These are phyloP conservation scores for Halocafeteria seosinensis DNA, from an alignment of 108 stramenopile species.

Conservation along the genomic window DNA sequence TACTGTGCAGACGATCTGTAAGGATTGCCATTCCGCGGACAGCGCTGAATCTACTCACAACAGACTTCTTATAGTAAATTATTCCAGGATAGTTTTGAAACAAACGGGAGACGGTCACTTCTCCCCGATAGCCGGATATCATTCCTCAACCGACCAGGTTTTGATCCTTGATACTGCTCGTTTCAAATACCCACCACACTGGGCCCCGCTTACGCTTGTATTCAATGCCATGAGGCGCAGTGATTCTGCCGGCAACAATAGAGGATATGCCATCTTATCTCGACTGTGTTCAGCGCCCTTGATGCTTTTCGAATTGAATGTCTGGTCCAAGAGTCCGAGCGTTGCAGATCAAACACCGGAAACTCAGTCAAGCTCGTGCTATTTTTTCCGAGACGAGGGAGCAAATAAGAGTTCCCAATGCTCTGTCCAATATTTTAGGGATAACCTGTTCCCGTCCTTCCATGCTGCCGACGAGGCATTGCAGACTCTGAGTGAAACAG, in stretches of 20 bases:
- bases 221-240: slow-evolving; percentile 48
- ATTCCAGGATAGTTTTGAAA: slow-evolving; percentile 39
- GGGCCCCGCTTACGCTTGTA: slow-evolving; percentile 54
- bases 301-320: not conserved
- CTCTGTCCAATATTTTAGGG: too few species aligned
- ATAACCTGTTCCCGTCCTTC: too few species aligned
- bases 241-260: slow-evolving; percentile 48
- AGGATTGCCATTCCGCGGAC: too few species aligned
- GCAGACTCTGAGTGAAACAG: too few species aligned
- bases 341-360: too few species aligned
- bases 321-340: not conserved
- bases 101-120: slow-evolving; percentile 89
- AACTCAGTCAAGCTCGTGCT: too few species aligned
- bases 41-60: not conserved
- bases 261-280: slow-evolving; percentile 61
- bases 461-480: too few species aligned
- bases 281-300: not conserved
- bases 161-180: slow-evolving; percentile 85
- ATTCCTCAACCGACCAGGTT: slow-evolving; percentile 49
- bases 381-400: too few species aligned
- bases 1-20: not conserved
- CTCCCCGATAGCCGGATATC: slow-evolving; percentile 66
- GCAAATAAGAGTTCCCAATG: too few species aligned
- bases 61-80: slow-evolving; percentile 43
- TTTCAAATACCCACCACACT: slow-evolving; percentile 86